Evolutionary conservation across 805 yeast species (phyloP), one percentile per base, ranked within the genome.

Genomic region (Ogataea nitratoaversa): DNA sequence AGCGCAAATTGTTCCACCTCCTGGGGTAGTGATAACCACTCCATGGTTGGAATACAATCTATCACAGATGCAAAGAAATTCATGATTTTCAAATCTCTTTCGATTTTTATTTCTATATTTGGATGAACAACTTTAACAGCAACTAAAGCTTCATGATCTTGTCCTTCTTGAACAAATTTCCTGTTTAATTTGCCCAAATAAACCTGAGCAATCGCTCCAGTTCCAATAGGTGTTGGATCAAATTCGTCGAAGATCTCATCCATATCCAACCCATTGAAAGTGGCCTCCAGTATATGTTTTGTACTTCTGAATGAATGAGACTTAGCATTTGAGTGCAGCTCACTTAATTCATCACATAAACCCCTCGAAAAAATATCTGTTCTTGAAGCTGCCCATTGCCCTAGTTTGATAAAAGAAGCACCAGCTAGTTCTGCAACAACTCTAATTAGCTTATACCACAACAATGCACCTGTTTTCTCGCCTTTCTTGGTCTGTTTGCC

Each of bases 381-480:
- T 61, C 99, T 76, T 9, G 96, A 84, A 2, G 97, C 97, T 0
- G 99, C 99, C 99, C 99, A 93, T 66, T 93, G 99, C 3, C 98
- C 99, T 42, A 93, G 72, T 61, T 87, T 84, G 41, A 84, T 80
- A 58, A 84, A 93, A 3, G 96, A 83, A 3, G 98, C 95, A 1
- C 99, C 99, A 0, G 96, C 96, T 14, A 68, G 46, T 60, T 91
- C 96, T 42, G 93, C 77, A 1, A 83, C 66, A 57, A 74, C 61
- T 36, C 87, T 71, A 17, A 91, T 63, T 34, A 78, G 62, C 38
- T 63, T 62, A 61, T 75, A 90, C 96, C 97, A 91, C 17, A 78
- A 30, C 16, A 72, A 51, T 2, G 85, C 75, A 0, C 96, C 96
- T 3, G 71, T 55, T 25, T 82, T 69, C 17, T 73, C 78, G 34